These are phyloP conservation scores for Candida methanosorbosa DNA, from an alignment of 805 yeast genomes.

Conservation along the genomic window DNA sequence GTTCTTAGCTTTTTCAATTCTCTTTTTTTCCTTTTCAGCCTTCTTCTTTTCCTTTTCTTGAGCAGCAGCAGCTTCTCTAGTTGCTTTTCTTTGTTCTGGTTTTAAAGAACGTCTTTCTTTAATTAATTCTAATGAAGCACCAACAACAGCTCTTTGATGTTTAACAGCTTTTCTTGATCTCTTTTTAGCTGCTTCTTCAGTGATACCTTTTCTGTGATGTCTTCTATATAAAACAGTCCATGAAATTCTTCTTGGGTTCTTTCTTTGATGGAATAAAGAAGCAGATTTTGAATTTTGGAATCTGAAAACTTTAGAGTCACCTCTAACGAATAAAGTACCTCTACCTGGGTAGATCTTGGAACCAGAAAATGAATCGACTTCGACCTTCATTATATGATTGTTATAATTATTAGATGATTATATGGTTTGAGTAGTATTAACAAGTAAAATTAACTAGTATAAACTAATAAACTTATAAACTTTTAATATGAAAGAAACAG, in stretches of 20 bases:
- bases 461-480: no score
- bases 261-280: conserved; percentile 98
- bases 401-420: conserved; percentile 1
- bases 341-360: conserved; percentile 99
- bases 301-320: conserved; percentile 99
- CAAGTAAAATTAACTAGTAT: not conserved
- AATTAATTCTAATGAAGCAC: conserved; percentile 98
- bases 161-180: conserved; percentile 96
- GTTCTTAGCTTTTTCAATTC: conserved; percentile 81
- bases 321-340: conserved; percentile 98
- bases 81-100: conserved; percentile 97
- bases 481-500: no score
- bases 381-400: conserved; percentile 81
- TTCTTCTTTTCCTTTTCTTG: conserved; percentile 84
- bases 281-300: conserved; percentile 97
- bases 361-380: conserved; percentile 99
- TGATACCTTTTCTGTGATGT: conserved; percentile 99
- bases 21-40: conserved; percentile 89
- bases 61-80: conserved; percentile 83
- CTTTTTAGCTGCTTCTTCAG: conserved; percentile 97
- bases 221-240: conserved; percentile 99
- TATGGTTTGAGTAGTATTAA: not conserved
- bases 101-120: conserved; percentile 94
- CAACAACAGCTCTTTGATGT: conserved; percentile 98
- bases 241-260: conserved; percentile 99